Conservation (phyloP, 2,329 filamentous ascomycete species). For the Ceratocystiopsis minuta region DNA sequence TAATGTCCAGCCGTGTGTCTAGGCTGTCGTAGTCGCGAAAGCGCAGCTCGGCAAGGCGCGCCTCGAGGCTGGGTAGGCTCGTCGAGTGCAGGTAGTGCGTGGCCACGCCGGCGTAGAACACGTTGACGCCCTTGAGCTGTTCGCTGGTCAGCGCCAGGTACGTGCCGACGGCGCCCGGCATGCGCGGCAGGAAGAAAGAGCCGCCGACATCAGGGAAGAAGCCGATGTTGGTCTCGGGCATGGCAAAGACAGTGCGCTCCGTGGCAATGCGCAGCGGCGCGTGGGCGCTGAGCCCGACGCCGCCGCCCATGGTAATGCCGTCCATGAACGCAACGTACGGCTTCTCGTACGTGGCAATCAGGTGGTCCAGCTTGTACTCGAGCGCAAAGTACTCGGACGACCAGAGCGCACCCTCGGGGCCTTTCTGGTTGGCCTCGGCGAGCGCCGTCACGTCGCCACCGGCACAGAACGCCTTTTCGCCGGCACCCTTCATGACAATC, state of each 20-base stretch:
- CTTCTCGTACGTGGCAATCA: constrained; percentile 85
- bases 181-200: constrained; percentile 82
- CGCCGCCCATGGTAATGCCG: constrained; percentile 95
- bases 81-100: constrained; percentile 95
- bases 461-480: constrained; percentile 72
- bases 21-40: constrained; percentile 63
- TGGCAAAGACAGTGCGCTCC: constrained; percentile 87
- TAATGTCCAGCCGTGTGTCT: constrained; percentile 45
- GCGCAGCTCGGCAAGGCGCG: constrained; percentile 70
- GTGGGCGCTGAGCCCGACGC: constrained; percentile 84
- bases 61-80: constrained; percentile 61
- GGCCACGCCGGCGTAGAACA: constrained; percentile 78
- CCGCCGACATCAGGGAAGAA: constrained; percentile 98
- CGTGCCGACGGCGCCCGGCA: constrained; percentile 73
- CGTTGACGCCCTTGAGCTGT: constrained; percentile 62
- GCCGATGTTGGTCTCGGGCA: constrained; percentile 96
- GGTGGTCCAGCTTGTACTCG: constrained; percentile 91
- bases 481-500: constrained; percentile 78
- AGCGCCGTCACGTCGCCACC: constrained; percentile 79
- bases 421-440: constrained; percentile 52
- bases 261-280: constrained; percentile 94
- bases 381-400: constrained; percentile 78
- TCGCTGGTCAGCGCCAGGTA: constrained; percentile 89
- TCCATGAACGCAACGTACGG: constrained; percentile 94
- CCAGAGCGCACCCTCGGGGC: constrained; percentile 49